Evolutionary conservation across 257 asterid species (phyloP).

Genomic region (Perilla frutescens): DNA sequence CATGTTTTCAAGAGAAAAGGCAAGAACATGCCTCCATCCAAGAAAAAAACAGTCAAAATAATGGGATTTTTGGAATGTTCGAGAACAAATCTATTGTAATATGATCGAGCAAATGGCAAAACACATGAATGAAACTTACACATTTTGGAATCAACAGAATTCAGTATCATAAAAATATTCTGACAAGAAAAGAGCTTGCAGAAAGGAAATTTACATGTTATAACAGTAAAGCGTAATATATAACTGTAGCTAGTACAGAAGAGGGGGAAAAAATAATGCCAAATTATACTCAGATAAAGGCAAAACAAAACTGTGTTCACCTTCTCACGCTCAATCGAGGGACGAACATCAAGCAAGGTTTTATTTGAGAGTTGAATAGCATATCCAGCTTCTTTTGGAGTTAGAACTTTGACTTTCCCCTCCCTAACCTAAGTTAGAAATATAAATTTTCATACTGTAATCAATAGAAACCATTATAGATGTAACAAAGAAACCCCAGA

Average conservation of each 20-base stretch:
- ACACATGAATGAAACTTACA: neutral
- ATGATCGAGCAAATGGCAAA: slow-evolving; percentile 12
- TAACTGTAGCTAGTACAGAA: neutral
- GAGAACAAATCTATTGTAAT: neutral
- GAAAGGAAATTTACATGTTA: neutral
- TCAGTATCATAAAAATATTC: neutral
- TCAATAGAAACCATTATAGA: slow-evolving; percentile 10
- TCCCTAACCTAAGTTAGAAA: slow-evolving; percentile 66
- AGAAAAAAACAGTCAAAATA: neutral
- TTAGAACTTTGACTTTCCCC: slow-evolving; percentile 82
- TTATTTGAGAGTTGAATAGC: slow-evolving; percentile 86
- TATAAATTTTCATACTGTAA: slow-evolving; percentile 14
- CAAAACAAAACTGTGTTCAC: slow-evolving; percentile 41
- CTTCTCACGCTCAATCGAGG: slow-evolving; percentile 78
- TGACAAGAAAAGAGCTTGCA: neutral
- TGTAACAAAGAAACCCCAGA: slow-evolving; percentile 8
- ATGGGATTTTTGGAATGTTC: neutral
- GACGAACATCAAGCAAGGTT: slow-evolving; percentile 92
- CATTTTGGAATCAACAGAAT: neutral
- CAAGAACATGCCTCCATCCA: neutral
- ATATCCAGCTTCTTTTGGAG: slow-evolving; percentile 98
- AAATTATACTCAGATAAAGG: slow-evolving; percentile 9
- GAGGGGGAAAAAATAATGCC: neutral
- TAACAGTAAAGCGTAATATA: neutral
- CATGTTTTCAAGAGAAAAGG: slow-evolving; percentile 17